phyloP scores from a whole-genome alignment of 805 yeast species.

The Tetrapisispora iriomotensis region DNA sequence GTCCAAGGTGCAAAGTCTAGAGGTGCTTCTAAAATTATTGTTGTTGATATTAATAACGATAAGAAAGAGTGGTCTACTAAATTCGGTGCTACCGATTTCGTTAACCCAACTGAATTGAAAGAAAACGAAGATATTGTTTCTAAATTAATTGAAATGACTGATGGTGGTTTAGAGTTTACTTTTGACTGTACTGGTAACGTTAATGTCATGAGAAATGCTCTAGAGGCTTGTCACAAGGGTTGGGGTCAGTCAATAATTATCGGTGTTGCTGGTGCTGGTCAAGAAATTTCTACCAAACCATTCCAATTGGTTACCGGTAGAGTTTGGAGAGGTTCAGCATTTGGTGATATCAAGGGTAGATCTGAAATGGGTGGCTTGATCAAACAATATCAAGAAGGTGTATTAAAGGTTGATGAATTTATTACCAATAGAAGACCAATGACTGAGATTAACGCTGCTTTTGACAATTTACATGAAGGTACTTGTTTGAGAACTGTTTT shows the following conservation, averaged over 20 bases:
- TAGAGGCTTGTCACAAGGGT: constrained; percentile 97
- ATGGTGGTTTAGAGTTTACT: constrained; percentile 94
- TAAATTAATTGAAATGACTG: constrained; percentile 78
- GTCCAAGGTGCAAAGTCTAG: constrained; percentile 88
- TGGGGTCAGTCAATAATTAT: constrained; percentile 95
- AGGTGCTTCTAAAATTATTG: constrained; percentile 73
- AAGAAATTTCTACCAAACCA: constrained; percentile 94
- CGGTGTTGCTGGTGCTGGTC: constrained; percentile 98
- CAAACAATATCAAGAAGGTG: constrained; percentile 72
- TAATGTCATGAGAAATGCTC: constrained; percentile 88
- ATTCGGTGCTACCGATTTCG: constrained; percentile 93
- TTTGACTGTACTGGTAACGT: constrained; percentile 98
- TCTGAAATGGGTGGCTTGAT: constrained; percentile 87
- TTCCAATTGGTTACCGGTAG: constrained; percentile 98
- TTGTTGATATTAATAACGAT: constrained; percentile 75
- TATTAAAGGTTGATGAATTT: constrained; percentile 85
- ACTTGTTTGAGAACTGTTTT: constrained; percentile 89
- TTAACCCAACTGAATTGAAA: constrained; percentile 72
- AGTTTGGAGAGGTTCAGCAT: constrained; percentile 99
- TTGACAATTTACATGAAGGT: constrained; percentile 91
- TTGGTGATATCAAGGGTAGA: constrained; percentile 98
- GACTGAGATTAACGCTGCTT: constrained; percentile 73
- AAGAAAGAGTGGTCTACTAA: constrained; percentile 79
- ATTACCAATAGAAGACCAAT: constrained; percentile 83
- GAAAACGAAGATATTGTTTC: constrained; percentile 72